Evolutionary conservation across 805 yeast genomes (phyloP).

Genomic region (Kluyveromyces nonfermentans): DNA sequence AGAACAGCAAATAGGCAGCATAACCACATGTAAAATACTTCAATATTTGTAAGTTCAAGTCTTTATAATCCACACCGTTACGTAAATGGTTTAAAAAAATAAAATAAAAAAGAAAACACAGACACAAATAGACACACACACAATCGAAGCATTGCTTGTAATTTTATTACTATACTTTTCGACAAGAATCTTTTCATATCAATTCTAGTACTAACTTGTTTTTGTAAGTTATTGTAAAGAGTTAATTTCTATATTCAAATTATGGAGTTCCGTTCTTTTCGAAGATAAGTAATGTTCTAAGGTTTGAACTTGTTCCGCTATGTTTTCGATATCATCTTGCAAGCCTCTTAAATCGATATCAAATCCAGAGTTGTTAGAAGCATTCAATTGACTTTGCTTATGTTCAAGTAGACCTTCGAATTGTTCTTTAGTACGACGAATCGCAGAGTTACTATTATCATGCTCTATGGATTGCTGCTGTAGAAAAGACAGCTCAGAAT

Average conservation of each 20-base stretch:
- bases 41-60: background rate
- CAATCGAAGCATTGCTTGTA: background rate
- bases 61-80: background rate
- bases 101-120: no score
- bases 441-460: constrained; percentile 23
- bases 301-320: constrained; percentile 67
- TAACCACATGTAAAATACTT: constrained; percentile 14
- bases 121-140: background rate
- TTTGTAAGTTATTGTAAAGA: constrained; percentile 3
- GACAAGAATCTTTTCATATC: no score
- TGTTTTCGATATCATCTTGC: constrained; percentile 52
- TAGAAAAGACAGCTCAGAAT: constrained; percentile 51
- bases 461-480: constrained; percentile 30
- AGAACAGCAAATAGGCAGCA: constrained; percentile 84
- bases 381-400: constrained; percentile 44
- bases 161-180: no score
- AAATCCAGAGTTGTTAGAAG: constrained; percentile 8
- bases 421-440: constrained; percentile 43
- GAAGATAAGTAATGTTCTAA: constrained; percentile 58
- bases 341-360: constrained; percentile 39
- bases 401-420: constrained; percentile 74
- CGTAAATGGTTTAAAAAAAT: background rate
- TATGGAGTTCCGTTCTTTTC: constrained; percentile 51
- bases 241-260: constrained; percentile 37
- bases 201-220: no score